These are phyloP conservation scores for Pseudoperonospora humuli DNA, from an alignment of 352 stramenopile genomes.

Conservation along the genomic window DNA sequence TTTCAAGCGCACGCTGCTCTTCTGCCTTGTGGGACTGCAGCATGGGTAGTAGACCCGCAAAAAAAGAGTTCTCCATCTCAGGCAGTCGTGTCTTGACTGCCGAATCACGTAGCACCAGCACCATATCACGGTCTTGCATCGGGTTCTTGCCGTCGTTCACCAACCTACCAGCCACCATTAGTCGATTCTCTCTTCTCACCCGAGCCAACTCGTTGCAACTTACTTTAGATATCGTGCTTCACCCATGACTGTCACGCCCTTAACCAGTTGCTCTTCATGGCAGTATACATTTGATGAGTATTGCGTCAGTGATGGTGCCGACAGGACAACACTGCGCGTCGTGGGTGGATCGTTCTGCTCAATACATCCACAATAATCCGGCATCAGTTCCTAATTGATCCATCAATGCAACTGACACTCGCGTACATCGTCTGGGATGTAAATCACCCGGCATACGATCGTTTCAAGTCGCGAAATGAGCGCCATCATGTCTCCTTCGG, in stretches of 20 bases:
- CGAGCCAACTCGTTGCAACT: not conserved
- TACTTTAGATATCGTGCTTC: conserved; percentile 59
- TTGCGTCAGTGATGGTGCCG: conserved; percentile 61
- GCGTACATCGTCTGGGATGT: conserved; percentile 60
- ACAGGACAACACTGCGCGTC: conserved; percentile 42
- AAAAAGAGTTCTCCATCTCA: conserved; percentile 27
- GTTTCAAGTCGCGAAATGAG: conserved; percentile 81
- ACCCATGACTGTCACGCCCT: conserved; percentile 37
- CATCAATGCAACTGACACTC: not conserved
- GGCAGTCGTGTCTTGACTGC: conserved; percentile 34
- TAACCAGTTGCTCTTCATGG: conserved; percentile 32
- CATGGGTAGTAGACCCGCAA: conserved; percentile 29
- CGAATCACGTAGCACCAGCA: conserved; percentile 60
- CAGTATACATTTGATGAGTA: conserved; percentile 75
- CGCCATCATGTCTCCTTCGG: conserved; percentile 86
- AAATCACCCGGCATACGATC: conserved; percentile 81
- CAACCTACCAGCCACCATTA: conserved; percentile 21
- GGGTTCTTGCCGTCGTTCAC: conserved; percentile 52
- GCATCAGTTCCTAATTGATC: too few species aligned
- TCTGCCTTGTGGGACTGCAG: conserved; percentile 21
- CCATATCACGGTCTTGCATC: conserved; percentile 37
- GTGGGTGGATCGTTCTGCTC: conserved; percentile 68
- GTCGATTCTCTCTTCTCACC: not conserved
- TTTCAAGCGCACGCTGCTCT: conserved; percentile 31
- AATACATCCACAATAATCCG: conserved; percentile 1